Evolutionary conservation across 176 grass and related monocot genomes (phyloP), one percentile per base, ranked within the genome.

Genomic region (Avena eriantha): DNA sequence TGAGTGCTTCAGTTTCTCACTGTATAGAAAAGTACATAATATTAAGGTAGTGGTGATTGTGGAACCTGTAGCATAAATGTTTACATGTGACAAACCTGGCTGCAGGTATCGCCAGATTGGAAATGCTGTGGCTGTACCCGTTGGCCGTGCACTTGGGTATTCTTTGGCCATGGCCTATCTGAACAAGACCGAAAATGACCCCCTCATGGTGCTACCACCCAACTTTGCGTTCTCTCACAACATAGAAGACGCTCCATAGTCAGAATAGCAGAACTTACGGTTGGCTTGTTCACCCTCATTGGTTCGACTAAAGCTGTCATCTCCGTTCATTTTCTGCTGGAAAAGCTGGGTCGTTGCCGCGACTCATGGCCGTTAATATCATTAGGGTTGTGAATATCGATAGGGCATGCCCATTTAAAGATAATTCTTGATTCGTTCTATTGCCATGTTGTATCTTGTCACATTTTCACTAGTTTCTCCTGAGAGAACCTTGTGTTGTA

Each of bases 121-220:
- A 84, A 98, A 98, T 86, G 93, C 96, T 49, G 93, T 98, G 82
- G 92, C 96, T 66, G 76, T 98, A 85, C 92, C 96, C 43, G 93
- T 95, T 3, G 88, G 96, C 43, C 88, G 90, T 31, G 92, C 92
- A 19, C 86, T 98, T 45, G 96, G 96, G 36, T 95, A 89, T 82
- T 76, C 90, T 21, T 73, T 98, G 88, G 92, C 92, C 39, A 84
- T 88, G 84, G 82, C 92, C 65, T 88, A 86, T 84, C 84, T 92
- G 17, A 91, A 93, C 57, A 94, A 88, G 35, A 80, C 58, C 73
- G 86, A 70, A 75, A 88, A 95, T 54, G 82, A 84, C 36, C 90
- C 88, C 64, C 90, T 94, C 18, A 94, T 95, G 90, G 88, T 29
- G n/a, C 87, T 95, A 57, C 92, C 96, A 65, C 73, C 90, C n/a